A percentile compares a stretch with the other conserved stretches of the same genome.
These are phyloP conservation scores for Yarrowia sp. DNA, from an alignment of 805 yeast genomes.

Conservation along the genomic window DNA sequence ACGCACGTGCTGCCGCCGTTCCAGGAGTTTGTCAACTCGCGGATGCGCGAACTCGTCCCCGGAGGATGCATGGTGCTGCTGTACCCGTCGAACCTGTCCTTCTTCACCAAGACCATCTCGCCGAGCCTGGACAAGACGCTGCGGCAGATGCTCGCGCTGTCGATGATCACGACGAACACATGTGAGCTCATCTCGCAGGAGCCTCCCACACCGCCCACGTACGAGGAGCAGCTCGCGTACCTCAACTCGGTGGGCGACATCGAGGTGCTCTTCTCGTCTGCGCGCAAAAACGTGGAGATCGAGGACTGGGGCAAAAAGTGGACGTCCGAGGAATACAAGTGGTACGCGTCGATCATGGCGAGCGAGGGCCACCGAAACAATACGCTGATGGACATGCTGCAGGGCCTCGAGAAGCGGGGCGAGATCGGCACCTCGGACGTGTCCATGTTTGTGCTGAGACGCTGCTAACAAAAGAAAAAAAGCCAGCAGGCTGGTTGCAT, in stretches of 20 bases:
- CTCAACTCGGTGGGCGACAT: not conserved
- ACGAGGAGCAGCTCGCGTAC: conserved; percentile 4
- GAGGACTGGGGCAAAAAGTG: conserved; percentile 24
- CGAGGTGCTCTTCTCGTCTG: conserved; percentile 11
- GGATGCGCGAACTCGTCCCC: conserved; percentile 31
- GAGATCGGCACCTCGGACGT: conserved; percentile 9
- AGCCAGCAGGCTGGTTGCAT: conserved; percentile 24
- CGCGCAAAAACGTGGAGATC: conserved; percentile 19
- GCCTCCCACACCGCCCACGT: conserved; percentile 28
- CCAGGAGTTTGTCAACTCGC: conserved; percentile 27
- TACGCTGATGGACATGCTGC: conserved; percentile 20
- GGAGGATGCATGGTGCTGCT: conserved; percentile 33
- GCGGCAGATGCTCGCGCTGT: conserved; percentile 34
- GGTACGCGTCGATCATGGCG: conserved; percentile 17
- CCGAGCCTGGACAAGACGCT: conserved; percentile 34
- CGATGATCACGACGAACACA: conserved; percentile 31
- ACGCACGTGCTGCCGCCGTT: conserved; percentile 33
- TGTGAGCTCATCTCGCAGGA: conserved; percentile 33
- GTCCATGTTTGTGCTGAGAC: conserved; percentile 6
- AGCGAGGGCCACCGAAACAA: conserved; percentile 6
- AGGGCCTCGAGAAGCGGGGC: conserved; percentile 12
- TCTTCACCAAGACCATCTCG: conserved; percentile 31
- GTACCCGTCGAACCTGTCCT: conserved; percentile 32
- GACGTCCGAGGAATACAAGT: conserved; percentile 16
- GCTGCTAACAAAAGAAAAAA: not conserved